Percentiles rank a stretch among this genome's conserved stretches.
phyloP scores from a whole-genome alignment of 108 stramenopile genomes.

The Parietichytrium sp. region DNA sequence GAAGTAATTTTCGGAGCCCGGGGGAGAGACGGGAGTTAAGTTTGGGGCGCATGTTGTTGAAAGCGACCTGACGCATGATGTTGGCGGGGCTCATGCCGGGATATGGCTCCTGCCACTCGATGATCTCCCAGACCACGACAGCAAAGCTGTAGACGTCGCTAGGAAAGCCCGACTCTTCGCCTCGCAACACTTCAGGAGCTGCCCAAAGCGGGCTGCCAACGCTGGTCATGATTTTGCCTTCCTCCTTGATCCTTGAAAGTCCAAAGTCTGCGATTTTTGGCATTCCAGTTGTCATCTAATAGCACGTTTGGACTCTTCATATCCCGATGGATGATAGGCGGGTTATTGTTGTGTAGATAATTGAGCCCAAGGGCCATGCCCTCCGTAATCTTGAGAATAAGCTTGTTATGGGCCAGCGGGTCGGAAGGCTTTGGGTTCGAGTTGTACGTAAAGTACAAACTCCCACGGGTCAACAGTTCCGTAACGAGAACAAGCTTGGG shows the following conservation, averaged over 20 bases:
- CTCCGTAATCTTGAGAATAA: conserved; percentile 34
- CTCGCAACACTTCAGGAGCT: background rate
- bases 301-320: conserved; percentile 86
- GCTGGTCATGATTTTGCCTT: conserved; percentile 53
- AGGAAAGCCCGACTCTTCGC: background rate
- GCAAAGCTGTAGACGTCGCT: conserved; percentile 55
- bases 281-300: conserved; percentile 69
- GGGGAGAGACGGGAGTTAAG: background rate
- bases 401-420: background rate
- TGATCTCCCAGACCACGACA: conserved; percentile 55
- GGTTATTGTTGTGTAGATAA: conserved; percentile 53
- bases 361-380: conserved; percentile 52
- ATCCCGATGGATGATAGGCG: conserved; percentile 62
- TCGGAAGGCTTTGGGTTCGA: background rate
- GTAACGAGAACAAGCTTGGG: conserved; percentile 46
- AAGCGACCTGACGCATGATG: background rate
- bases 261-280: conserved; percentile 90
- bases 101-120: conserved; percentile 48
- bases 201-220: conserved; percentile 49
- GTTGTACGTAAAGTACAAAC: background rate
- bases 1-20: background rate
- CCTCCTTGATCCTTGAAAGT: conserved; percentile 61
- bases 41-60: background rate
- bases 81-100: conserved; percentile 44
- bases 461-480: conserved; percentile 44